Evolutionary conservation across 768 basidiomycete genomes (phyloP), one percentile per base, ranked within the genome.

Genomic region (Collybia sordida): DNA sequence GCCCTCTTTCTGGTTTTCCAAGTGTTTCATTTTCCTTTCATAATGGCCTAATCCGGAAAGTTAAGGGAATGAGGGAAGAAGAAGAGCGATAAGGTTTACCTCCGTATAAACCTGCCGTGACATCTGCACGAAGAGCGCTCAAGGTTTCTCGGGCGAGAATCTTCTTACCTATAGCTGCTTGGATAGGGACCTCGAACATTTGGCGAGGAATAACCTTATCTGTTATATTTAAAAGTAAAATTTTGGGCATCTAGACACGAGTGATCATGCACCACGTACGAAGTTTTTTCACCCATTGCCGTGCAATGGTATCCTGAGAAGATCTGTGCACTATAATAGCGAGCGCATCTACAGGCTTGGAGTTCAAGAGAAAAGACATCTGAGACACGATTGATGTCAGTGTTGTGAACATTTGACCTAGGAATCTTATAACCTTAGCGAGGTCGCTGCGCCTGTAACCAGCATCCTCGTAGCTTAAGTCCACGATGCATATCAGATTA

Each of bases 171-270:
- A 97, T 77, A 1, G 85, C 86, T 28, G 97, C 97, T 63, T 98
- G 97, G 45, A 99, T 97, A 2, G 95, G 88, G 9, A 98, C 86
- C 67, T 98, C 95, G 61, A 95, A 98, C 42, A 93, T 68, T 64
- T 98, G 95, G 40, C 89, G 76, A 23, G 95, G 94, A 25, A 98
- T 90, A 34, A 98, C 92, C 60, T 90, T 90, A 68, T 90, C 91
- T 93, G 55, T 12, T 51, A 21, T 52, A 39, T 17, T 37, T 22
- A 25, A 25, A 54, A 21, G 24, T 31, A 42, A 17, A 21, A 18
- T 42, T 23, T 36, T 41, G 24, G 19, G 27, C 27, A 24, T 14
- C 17, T 14, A 21, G 34, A 49, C 42, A 17, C 5, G 6, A 17
- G 27, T 3, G 19, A 25, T 47, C 19, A 47, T 25, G 27, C 34